These are phyloP conservation scores for Trichoderma gracile DNA, from an alignment of 2,329 filamentous ascomycete genomes.

Conservation along the genomic window DNA sequence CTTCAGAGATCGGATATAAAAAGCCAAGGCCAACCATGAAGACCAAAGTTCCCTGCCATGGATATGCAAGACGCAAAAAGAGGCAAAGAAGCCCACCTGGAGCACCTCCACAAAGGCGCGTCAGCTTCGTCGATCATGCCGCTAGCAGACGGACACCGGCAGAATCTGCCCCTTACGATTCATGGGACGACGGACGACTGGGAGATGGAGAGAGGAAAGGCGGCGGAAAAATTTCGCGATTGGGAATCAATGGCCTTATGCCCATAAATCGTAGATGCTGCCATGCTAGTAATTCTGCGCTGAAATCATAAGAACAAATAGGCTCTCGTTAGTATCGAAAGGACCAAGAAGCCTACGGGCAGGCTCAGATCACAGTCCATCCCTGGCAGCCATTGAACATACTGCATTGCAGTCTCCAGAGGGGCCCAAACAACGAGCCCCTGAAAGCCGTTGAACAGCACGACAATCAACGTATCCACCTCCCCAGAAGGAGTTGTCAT, in stretches of 20 bases:
- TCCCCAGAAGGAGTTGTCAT: neutral
- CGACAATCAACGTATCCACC: neutral
- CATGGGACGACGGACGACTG: no score
- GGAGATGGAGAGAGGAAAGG: no score
- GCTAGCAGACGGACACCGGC: neutral
- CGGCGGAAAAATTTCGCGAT: neutral
- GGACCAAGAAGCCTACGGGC: neutral
- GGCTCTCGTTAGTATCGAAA: neutral
- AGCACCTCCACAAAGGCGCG: neutral
- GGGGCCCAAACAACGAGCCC: neutral
- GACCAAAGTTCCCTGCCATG: no score
- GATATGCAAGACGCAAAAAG: neutral
- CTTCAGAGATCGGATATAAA: no score
- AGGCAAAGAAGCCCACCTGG: neutral
- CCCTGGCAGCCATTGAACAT: neutral
- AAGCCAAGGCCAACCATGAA: no score
- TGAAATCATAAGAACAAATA: neutral
- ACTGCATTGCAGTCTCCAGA: neutral
- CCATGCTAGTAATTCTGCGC: no score
- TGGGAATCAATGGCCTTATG: neutral
- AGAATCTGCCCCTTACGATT: neutral
- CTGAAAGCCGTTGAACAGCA: neutral
- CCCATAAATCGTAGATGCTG: neutral
- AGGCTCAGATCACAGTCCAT: neutral
- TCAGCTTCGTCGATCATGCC: slow-evolving; percentile 11